A percentile compares a stretch with the other conserved stretches of the same genome.
Conservation (phyloP, 257 asterid species). For the Rehmannia glutinosa region DNA sequence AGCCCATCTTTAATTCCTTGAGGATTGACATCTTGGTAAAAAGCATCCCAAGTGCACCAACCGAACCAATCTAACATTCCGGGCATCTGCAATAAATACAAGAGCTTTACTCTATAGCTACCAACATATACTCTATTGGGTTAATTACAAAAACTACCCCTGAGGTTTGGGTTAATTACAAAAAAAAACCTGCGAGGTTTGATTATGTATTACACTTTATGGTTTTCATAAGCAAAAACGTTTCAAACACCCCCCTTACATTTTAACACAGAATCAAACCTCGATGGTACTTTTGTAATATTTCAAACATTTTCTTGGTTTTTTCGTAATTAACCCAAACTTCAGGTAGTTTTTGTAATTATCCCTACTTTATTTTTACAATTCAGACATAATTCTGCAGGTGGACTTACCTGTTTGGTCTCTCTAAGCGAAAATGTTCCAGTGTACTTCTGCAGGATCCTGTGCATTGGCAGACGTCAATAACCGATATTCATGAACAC, state of each 20-base stretch:
- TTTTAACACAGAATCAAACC: too few relatives aligned
- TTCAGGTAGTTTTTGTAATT: too few relatives aligned
- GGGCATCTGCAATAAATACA: slow-evolving; percentile 36
- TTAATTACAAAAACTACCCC: too few relatives aligned
- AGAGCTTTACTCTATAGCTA: background rate
- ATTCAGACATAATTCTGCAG: background rate
- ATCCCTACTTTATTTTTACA: too few relatives aligned
- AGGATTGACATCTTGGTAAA: slow-evolving; percentile 47
- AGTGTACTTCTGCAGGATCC: slow-evolving; percentile 35
- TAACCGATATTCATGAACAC: slow-evolving; percentile 8
- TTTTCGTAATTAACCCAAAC: too few relatives aligned
- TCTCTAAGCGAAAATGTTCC: slow-evolving; percentile 44
- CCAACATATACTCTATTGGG: background rate
- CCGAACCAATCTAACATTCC: slow-evolving; percentile 45
- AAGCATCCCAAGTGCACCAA: slow-evolving; percentile 62
- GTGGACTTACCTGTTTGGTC: slow-evolving; percentile 36
- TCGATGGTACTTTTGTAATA: too few relatives aligned
- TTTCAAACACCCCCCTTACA: too few relatives aligned
- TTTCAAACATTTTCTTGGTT: too few relatives aligned
- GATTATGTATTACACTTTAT: too few relatives aligned
- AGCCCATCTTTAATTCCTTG: slow-evolving; percentile 43
- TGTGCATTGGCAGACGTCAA: slow-evolving; percentile 22
- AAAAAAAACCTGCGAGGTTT: too few relatives aligned
- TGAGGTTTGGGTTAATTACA: too few relatives aligned
- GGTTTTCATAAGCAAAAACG: too few relatives aligned